phyloP scores from a whole-genome alignment of 768 basidiomycete genomes.

The Fistulinella prunicolor region DNA sequence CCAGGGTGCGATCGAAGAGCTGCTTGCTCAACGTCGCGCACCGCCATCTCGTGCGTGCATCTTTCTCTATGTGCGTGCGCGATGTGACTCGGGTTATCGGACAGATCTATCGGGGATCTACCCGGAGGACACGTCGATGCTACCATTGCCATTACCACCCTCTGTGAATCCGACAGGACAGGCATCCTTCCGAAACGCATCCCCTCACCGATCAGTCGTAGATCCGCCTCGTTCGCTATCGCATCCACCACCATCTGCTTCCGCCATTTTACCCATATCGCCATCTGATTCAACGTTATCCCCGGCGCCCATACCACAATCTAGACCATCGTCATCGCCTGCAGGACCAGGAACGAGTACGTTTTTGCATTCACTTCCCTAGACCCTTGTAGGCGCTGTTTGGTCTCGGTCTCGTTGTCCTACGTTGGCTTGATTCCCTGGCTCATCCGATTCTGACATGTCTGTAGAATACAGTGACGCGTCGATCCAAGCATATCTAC shows the following conservation, averaged over 20 bases:
- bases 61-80: background rate
- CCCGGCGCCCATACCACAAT: background rate
- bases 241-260: too few relatives aligned
- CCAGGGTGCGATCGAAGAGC: slow-evolving; percentile 17
- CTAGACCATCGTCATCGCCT: background rate
- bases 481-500: slow-evolving; percentile 12
- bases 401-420: background rate
- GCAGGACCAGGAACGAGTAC: slow-evolving; percentile 4
- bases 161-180: too few relatives aligned
- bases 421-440: background rate
- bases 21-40: slow-evolving; percentile 9
- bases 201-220: too few relatives aligned
- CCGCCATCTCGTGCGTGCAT: slow-evolving; percentile 15
- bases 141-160: too few relatives aligned
- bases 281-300: background rate
- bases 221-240: too few relatives aligned
- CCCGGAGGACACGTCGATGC: too few relatives aligned
- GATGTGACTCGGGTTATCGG: too few relatives aligned
- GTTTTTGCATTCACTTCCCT: background rate
- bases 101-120: too few relatives aligned
- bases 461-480: slow-evolving; percentile 12
- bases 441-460: background rate
- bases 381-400: background rate
- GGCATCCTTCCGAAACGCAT: too few relatives aligned
- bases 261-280: too few relatives aligned